Base-by-base conservation (phyloP, 768 basidiomycete genomes). In the Chlorophyllum brunneum region DNA sequence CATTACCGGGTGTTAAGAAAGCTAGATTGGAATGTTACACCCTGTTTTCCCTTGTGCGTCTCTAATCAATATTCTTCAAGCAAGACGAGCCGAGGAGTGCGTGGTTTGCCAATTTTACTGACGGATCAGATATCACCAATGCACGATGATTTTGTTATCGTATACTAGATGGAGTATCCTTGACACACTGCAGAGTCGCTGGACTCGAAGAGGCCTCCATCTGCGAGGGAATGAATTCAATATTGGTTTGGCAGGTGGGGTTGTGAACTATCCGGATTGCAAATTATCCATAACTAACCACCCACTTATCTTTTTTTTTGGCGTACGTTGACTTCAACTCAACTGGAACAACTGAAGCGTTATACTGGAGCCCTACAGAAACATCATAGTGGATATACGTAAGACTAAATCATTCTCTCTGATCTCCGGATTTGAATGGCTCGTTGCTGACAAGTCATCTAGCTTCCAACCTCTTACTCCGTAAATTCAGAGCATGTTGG, bases 1-100 rank as follows among this genome's bases (percentile, higher is more conserved):
- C 47, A 20, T 27, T 22, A 36, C 2, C 22, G n/a, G 24, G 34
- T 66, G 16, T 55, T 68, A 34, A 63, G 67, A 43, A 68, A 68
- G 52, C 56, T 68, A 59, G 67, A 68, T 53, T 57, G 60, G 58
- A 65, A 66, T 45, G 58, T 68, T n/a, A 64, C 66, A 22, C 67
- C 67, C 4, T 68, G 66, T 56, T 56, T 68, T 26, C 49, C 67
- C 4, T 56, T 68, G n/a, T n/a, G n/a, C n/a, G n/a, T n/a, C n/a
- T n/a, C n/a, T n/a, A n/a, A n/a, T n/a, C n/a, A n/a, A n/a, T n/a
- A n/a, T n/a, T n/a, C n/a, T n/a, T n/a, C n/a, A n/a, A n/a, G n/a
- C n/a, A n/a, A n/a, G n/a, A n/a, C n/a, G n/a, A n/a, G n/a, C n/a
- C n/a, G n/a, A n/a, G n/a, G n/a, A n/a, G n/a, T n/a, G n/a, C 30